These are phyloP conservation scores for Cicer pinnatifidum DNA, from an alignment of 306 rosid species.

Conservation along the genomic window DNA sequence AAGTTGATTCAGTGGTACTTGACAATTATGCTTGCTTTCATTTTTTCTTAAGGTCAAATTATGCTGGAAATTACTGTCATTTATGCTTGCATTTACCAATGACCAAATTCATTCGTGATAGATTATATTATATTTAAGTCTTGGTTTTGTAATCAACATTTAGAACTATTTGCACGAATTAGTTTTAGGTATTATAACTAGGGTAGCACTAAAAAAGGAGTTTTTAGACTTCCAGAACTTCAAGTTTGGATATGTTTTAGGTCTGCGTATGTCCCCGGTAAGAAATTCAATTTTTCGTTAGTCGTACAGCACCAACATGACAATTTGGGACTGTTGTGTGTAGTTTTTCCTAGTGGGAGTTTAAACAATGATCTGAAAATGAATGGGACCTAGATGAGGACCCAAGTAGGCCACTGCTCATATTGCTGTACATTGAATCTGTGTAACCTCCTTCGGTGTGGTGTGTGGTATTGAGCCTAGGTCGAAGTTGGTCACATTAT, in stretches of 20 bases:
- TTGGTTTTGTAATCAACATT: not conserved
- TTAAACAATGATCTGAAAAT: too few species aligned
- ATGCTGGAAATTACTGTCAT: conserved; percentile 10
- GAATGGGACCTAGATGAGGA: not conserved
- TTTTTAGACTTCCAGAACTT: too few species aligned
- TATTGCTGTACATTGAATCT: not conserved
- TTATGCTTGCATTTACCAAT: conserved; percentile 30
- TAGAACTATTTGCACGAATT: conserved; percentile 19
- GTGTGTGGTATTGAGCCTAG: not conserved
- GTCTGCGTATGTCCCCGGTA: too few species aligned
- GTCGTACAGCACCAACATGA: too few species aligned
- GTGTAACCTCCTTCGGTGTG: not conserved
- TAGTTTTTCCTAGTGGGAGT: too few species aligned
- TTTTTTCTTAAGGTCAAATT: conserved; percentile 3
- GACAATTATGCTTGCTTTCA: conserved; percentile 33
- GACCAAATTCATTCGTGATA: conserved; percentile 6
- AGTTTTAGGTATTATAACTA: not conserved
- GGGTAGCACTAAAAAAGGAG: not conserved
- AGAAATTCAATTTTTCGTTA: too few species aligned
- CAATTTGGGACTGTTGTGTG: too few species aligned
- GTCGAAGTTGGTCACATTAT: not conserved
- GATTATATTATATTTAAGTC: conserved; percentile 12
- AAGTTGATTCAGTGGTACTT: conserved; percentile 83
- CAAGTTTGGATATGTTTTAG: too few species aligned
- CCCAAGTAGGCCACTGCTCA: not conserved